phyloP scores from a whole-genome alignment of 179 eudicot genomes.

The Camellia oleifera region DNA sequence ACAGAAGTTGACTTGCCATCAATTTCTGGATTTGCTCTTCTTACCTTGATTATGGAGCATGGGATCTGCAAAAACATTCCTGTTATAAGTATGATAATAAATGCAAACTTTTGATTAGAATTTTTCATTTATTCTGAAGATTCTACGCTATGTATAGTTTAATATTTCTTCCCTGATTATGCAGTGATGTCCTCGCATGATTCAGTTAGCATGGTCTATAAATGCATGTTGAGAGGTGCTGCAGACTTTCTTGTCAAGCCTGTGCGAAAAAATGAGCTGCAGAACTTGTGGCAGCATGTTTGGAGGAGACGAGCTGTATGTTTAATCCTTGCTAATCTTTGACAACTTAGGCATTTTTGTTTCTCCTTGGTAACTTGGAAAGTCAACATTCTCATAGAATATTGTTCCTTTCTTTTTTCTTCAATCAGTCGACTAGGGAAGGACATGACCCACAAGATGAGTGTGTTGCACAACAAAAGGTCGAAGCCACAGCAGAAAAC shows the following conservation, averaged over 20 bases:
- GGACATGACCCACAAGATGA: slow-evolving; percentile 40
- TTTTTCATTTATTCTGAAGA: neutral
- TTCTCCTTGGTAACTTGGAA: neutral
- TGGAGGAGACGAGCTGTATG: slow-evolving; percentile 84
- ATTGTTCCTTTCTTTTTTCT: slow-evolving; percentile 6
- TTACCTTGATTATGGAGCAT: slow-evolving; percentile 76
- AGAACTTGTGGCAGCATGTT: slow-evolving; percentile 92
- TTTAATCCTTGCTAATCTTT: slow-evolving; percentile 13
- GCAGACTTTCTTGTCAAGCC: slow-evolving; percentile 91
- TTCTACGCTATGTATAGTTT: neutral
- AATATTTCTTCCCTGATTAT: slow-evolving; percentile 14
- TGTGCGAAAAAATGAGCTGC: slow-evolving; percentile 78
- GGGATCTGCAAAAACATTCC: slow-evolving; percentile 85
- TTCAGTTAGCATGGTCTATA: slow-evolving; percentile 74
- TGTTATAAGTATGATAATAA: slow-evolving; percentile 70
- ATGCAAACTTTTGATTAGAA: slow-evolving; percentile 4
- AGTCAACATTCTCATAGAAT: neutral
- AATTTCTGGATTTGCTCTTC: slow-evolving; percentile 81
- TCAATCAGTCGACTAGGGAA: slow-evolving; percentile 32
- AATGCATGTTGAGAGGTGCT: slow-evolving; percentile 89
- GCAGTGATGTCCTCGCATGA: slow-evolving; percentile 94
- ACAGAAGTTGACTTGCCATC: slow-evolving; percentile 86
- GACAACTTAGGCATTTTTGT: neutral
- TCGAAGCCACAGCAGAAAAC: slow-evolving; percentile 76
- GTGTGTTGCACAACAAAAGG: slow-evolving; percentile 47